Base-by-base conservation (phyloP, 305 asterid species). In the Withania somnifera region DNA sequence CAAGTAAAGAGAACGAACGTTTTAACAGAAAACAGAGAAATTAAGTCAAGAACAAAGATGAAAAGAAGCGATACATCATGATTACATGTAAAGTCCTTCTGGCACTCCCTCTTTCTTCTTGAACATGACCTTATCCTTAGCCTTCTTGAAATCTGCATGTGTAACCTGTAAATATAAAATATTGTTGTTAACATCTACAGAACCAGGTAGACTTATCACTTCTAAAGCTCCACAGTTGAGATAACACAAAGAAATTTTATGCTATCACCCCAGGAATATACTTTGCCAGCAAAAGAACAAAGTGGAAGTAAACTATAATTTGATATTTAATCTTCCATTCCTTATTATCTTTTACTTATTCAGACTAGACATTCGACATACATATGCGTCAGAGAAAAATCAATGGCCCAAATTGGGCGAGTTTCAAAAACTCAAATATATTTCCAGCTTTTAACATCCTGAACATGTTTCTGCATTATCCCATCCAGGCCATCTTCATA, bases 51-150 rank as follows among this genome's bases (percentile, higher is more conserved):
- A 22, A 42, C 57, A 24, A 20, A 28, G 42, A 28, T 14, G 20
- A 28, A 28, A 40, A 61, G 11, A 61, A 8, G 57, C 45, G 14
- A 71, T 45, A 45, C 50, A 42, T 15, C 3, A 54, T 53, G 61
- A 84, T 88, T 83, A 89, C 90, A 89, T 89, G 78, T 89, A 89
- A 50, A 89, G 90, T 61, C 92, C 92, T 79, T 89, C 92, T 5
- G 92, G 92, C 54, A 89, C 92, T 32, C 92, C 92, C 83, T 89
- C 92, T 67, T 89, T 89, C 87, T 89, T 89, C 89, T 89, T 89
- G 69, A 89, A 89, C 92, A 89, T 89, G 20, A 89, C 92, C 85
- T 89, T 89, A 82, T 89, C 92, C 32, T 87, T 89, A 4, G 92
- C 90, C 87, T 89, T 89, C 85, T 89, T 89, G 86, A 89, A 87